Conservation (phyloP, 345 rosid species). For the Turritis glabra region DNA sequence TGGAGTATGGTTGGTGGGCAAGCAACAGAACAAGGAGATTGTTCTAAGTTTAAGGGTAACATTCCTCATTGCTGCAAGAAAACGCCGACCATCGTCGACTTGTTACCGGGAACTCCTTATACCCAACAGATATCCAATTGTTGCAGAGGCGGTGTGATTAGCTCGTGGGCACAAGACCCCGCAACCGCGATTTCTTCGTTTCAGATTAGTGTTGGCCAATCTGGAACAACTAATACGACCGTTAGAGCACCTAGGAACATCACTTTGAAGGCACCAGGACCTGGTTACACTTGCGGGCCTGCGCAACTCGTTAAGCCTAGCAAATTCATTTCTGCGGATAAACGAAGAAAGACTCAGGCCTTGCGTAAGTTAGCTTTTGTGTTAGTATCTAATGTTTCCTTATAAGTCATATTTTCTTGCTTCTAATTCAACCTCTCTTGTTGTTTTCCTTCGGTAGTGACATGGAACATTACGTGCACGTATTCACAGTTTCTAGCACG, state of each 20-base stretch:
- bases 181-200: conserved; percentile 65
- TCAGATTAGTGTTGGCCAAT: conserved; percentile 73
- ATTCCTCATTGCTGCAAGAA: conserved; percentile 87
- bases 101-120: conserved; percentile 78
- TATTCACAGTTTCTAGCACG: conserved; percentile 83
- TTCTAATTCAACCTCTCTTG: conserved; percentile 3
- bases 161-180: conserved; percentile 78
- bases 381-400: not conserved
- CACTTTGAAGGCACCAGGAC: conserved; percentile 78
- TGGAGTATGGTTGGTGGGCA: conserved; percentile 81
- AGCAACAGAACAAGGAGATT: conserved; percentile 87
- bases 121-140: conserved; percentile 75
- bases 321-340: conserved; percentile 53
- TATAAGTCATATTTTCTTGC: not conserved
- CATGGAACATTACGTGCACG: conserved; percentile 90
- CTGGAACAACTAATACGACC: conserved; percentile 76
- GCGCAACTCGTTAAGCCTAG: conserved; percentile 59
- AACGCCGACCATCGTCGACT: conserved; percentile 72
- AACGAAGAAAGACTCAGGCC: conserved; percentile 79
- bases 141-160: conserved; percentile 87
- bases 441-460: conserved; percentile 55
- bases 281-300: conserved; percentile 82
- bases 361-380: conserved; percentile 55
- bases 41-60: conserved; percentile 76
- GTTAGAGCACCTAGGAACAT: conserved; percentile 74